A percentile compares a stretch with the other conserved stretches of the same genome.
Evolutionary conservation across 176 grass and related monocot species (phyloP).

Genomic region (Avena sativa): DNA sequence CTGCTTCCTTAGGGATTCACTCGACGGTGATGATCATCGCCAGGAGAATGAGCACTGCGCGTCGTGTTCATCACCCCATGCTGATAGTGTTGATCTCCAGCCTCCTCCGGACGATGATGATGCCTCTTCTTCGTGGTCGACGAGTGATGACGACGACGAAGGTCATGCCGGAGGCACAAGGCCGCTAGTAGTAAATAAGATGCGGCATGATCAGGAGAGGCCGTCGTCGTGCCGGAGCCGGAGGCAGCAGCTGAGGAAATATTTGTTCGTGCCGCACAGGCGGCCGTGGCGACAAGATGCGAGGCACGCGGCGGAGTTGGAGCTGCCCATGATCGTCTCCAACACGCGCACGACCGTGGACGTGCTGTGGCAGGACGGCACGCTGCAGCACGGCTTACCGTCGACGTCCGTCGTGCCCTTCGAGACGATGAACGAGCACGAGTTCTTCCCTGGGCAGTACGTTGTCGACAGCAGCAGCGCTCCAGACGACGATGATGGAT

Average conservation of each 20-base stretch:
- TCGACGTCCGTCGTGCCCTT: neutral
- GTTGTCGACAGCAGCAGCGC: neutral
- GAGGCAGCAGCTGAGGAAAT: neutral
- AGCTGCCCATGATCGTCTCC: neutral
- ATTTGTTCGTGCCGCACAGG: neutral
- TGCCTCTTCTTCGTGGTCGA: neutral
- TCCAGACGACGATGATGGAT: no score
- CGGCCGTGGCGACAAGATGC: neutral
- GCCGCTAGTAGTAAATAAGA: neutral
- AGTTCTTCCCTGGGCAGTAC: neutral
- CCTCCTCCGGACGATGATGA: no score
- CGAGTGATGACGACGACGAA: neutral
- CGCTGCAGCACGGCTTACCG: neutral
- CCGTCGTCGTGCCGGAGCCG: neutral
- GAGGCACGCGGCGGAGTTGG: neutral
- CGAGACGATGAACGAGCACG: neutral
- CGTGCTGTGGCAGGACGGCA: slow-evolving; percentile 16
- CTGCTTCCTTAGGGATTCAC: no score
- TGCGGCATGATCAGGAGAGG: neutral
- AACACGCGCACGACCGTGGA: neutral
- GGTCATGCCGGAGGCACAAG: neutral
- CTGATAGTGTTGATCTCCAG: neutral
- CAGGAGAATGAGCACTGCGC: neutral
- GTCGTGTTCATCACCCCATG: neutral
- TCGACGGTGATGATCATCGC: no score